Percentiles rank a stretch among this genome's conserved stretches.
phyloP scores from a whole-genome alignment of 1,284 basidiomycete species.

The Abortiporus biennis region DNA sequence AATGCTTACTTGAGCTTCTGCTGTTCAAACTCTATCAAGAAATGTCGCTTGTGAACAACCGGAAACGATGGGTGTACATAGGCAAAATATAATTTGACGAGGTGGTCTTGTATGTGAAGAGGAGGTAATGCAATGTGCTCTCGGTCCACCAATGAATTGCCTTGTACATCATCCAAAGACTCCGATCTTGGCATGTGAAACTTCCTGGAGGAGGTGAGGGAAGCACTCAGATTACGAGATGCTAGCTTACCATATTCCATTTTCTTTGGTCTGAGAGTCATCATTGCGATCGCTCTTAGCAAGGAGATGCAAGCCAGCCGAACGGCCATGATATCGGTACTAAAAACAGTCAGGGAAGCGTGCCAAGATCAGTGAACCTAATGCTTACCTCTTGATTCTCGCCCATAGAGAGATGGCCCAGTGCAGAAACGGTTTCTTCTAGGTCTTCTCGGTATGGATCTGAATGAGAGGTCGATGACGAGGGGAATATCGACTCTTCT shows the following conservation, averaged over 20 bases:
- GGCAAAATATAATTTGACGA: slow-evolving; percentile 73
- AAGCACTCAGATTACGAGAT: not conserved
- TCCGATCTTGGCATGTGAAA: slow-evolving; percentile 70
- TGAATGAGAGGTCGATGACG: too few relatives aligned
- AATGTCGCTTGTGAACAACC: slow-evolving; percentile 65
- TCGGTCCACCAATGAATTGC: slow-evolving; percentile 45
- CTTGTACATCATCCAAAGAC: slow-evolving; percentile 4
- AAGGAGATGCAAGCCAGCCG: slow-evolving; percentile 73
- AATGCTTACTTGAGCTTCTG: too few relatives aligned
- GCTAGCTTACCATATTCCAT: slow-evolving; percentile 62
- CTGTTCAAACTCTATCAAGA: slow-evolving; percentile 57
- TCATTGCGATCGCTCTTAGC: slow-evolving; percentile 61
- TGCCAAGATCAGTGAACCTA: not conserved
- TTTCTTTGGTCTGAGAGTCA: slow-evolving; percentile 47
- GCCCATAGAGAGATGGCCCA: slow-evolving; percentile 76
- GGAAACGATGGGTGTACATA: slow-evolving; percentile 79
- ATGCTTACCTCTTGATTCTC: slow-evolving; percentile 67
- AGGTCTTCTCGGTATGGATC: slow-evolving; percentile 28
- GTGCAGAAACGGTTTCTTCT: slow-evolving; percentile 50
- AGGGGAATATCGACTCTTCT: too few relatives aligned
- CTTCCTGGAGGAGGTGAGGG: slow-evolving; percentile 40
- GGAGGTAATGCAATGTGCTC: slow-evolving; percentile 20
- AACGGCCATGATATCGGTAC: slow-evolving; percentile 73
- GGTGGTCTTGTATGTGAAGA: slow-evolving; percentile 45
- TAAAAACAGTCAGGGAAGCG: slow-evolving; percentile 19